A percentile compares a stretch with the other conserved stretches of the same genome.
Evolutionary conservation across 1,284 basidiomycete species (phyloP).

Genomic region (Ustilago loliicola): DNA sequence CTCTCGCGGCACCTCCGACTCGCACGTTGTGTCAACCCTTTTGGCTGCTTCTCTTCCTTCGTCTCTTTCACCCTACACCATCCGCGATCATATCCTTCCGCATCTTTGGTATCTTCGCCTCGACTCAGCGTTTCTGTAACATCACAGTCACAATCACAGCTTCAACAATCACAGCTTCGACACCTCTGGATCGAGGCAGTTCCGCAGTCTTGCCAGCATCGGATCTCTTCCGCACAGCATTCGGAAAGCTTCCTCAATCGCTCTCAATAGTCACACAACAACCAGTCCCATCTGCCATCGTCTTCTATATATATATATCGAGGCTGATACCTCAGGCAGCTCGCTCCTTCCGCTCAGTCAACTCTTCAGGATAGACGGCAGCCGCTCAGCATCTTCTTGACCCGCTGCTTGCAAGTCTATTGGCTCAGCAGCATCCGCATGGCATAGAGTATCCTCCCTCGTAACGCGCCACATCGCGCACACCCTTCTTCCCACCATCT

Average conservation of each 20-base stretch:
- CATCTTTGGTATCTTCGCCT: not conserved
- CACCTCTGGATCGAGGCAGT: not conserved
- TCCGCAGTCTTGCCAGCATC: not conserved
- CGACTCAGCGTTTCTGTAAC: not conserved
- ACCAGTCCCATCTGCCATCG: not conserved
- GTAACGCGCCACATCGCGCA: constrained; percentile 10
- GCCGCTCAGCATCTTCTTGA: not conserved
- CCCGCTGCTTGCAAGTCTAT: not conserved
- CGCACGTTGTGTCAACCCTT: constrained; percentile 7
- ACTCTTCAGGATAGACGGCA: not conserved
- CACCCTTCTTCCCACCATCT: not conserved
- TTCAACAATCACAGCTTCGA: not conserved
- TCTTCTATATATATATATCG: not conserved
- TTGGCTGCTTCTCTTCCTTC: not conserved
- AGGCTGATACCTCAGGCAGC: not conserved
- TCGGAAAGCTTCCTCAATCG: not conserved
- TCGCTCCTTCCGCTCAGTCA: not conserved
- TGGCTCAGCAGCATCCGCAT: constrained; percentile 27
- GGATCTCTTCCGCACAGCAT: not conserved
- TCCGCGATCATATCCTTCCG: not conserved
- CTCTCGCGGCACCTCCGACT: not conserved
- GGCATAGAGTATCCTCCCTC: constrained; percentile 2
- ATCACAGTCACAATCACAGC: not conserved
- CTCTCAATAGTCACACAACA: not conserved
- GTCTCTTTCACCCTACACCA: not conserved